Base-by-base conservation (phyloP, 2,329 filamentous ascomycete species). In the Teratosphaeriaceae sp. region DNA sequence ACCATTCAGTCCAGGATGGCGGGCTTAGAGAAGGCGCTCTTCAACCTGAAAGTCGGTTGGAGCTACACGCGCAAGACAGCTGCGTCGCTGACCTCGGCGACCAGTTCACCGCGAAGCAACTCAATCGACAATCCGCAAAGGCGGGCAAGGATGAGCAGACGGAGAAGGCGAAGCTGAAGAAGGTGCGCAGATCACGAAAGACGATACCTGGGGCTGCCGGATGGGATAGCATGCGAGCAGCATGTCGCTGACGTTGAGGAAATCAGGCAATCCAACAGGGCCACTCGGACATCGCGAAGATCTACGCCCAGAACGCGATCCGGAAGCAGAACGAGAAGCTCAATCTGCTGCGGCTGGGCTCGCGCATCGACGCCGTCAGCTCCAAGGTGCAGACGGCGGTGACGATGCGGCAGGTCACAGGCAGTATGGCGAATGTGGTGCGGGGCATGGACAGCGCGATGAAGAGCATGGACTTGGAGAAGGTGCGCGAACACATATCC, bases 391-490 rank as follows among this genome's bases (percentile, higher is more conserved):
- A 80, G 60, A 80, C 76, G 1, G 78, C 78, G 4, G 76, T 79
- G 12, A 80, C 76, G 18, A 80, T 80, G 77, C 66, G 75, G 39
- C 70, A 74, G 57, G 76, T 80, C 18, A 77, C 76, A 18, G 72
- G 73, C 19, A 78, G 73, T 48, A 80, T 80, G 76, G 73, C 71
- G 54, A 79, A 79, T 59, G 76, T 80, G 40, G 76, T 79, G 24
- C 72, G 71, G 54, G 76, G 76, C 31, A 78, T 81, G 72, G 77
- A 80, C 56, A 64, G 69, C 26, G 77, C 78, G 20, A 79, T 79
- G 76, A 79, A 78, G 61, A 69, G 70, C 43, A 80, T 80, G 76
- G 76, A 79, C 63, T 63, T 79, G 44, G 78, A 80, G 53, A 77
- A 76, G 68, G 76, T 78, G 63, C 38, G 61, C 40, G 15, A 9